Evolutionary conservation across 495 filamentous ascomycete genomes (phyloP), one percentile per base, ranked within the genome.

Genomic region (Lineolata rhizophorae): DNA sequence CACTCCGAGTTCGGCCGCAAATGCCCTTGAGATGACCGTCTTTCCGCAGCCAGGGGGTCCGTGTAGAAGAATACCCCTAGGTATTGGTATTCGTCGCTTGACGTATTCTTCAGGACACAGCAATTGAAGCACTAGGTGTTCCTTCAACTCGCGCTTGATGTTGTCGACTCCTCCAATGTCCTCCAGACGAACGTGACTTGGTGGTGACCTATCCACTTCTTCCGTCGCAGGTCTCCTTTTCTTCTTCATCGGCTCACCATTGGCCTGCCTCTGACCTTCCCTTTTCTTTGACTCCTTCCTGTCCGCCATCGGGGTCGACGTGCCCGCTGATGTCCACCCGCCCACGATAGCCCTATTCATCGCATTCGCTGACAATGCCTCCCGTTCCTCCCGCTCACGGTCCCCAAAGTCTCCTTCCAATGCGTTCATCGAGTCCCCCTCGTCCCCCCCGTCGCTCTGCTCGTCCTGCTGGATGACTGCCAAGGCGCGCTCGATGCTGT

Each of bases 11-110:
- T 76, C 73, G 11, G 80, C 77, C 3, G 85, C 87, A 47, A 85
- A 78, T 2, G 85, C 85, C 45, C 85, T 78, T 1, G 80, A 82
- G 31, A 95, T 72, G 60, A 85, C 76, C 0, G 85, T 95, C 53
- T 95, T 95, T 36, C 85, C 85, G 46, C 87, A 94, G 13, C 85
- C 85, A 2, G 87, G 83, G 4, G 85, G 87, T 0, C 85, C 85
- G 54, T 94, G 81, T 8, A 95, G 57, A 15, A 95, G 57, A 10
- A 95, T 77, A 37, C 84, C 85, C n/a, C 82, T 70, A 28, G 81
- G 76, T 22, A 78, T 68, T 26, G 75, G 74, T 21, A 73, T 62
- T 27, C 65, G 62, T 13, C 64, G 64, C 2, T 52, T 49, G 16
- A 58, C 39, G 44, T 68, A 73, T 70, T 45, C 75, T 35, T 71